These are phyloP conservation scores for Metarhizium robertsii DNA, from an alignment of 2,329 filamentous ascomycete species.

Conservation along the genomic window DNA sequence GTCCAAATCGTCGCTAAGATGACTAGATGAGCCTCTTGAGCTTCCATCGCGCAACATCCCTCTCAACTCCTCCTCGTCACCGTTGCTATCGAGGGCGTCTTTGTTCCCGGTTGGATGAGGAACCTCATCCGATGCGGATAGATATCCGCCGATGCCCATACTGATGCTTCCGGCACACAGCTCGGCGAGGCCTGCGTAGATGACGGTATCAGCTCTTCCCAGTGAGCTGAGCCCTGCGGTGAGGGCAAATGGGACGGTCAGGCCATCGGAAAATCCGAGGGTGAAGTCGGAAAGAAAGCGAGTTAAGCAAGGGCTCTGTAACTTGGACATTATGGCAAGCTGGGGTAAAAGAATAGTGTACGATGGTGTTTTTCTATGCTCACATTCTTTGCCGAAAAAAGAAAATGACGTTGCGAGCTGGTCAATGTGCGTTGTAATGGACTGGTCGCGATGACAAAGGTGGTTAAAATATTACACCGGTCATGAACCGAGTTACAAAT, in stretches of 20 bases:
- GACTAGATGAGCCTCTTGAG: slow-evolving; percentile 2
- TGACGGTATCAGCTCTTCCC: slow-evolving; percentile 50
- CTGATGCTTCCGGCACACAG: slow-evolving; percentile 62
- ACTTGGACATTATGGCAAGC: slow-evolving; percentile 9
- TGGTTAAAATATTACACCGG: neutral
- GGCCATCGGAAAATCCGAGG: slow-evolving; percentile 63
- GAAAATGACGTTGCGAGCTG: neutral
- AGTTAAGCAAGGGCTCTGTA: slow-evolving; percentile 19
- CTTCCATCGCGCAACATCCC: slow-evolving; percentile 16
- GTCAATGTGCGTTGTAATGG: neutral
- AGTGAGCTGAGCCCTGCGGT: slow-evolving; percentile 59
- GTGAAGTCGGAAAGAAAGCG: slow-evolving; percentile 55
- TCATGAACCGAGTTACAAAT: neutral
- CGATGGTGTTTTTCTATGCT: neutral
- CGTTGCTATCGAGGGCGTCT: neutral
- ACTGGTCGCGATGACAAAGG: neutral
- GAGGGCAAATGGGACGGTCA: slow-evolving; percentile 67
- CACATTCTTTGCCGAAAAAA: too few species aligned
- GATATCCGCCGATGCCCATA: slow-evolving; percentile 64
- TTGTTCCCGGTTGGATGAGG: slow-evolving; percentile 2
- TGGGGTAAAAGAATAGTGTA: neutral
- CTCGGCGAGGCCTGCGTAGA: slow-evolving; percentile 61
- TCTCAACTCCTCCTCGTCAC: slow-evolving; percentile 13
- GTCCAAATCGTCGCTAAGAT: slow-evolving; percentile 6
- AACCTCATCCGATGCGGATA: slow-evolving; percentile 42